Percentiles rank a stretch among this genome's conserved stretches.
Evolutionary conservation across 2,329 filamentous ascomycete species (phyloP).

Genomic region (Clarireedia sp.): DNA sequence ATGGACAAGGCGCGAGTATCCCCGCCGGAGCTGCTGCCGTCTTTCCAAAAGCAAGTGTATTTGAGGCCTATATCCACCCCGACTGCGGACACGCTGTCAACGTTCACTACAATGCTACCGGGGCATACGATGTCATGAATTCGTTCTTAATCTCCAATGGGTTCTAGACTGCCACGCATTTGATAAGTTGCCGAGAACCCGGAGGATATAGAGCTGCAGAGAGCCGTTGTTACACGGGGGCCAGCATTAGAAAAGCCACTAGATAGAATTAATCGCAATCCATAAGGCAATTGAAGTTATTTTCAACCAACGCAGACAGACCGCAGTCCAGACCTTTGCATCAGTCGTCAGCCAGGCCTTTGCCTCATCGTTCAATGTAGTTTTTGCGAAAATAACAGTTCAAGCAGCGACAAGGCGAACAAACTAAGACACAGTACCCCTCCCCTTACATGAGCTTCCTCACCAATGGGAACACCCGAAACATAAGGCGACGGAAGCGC

Average conservation of each 20-base stretch:
- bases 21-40: background rate
- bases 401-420: conserved; percentile 1
- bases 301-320: no score
- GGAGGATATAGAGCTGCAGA: background rate
- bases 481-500: background rate
- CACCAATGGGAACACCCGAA: background rate
- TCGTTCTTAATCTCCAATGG: background rate
- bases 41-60: background rate
- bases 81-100: conserved; percentile 2
- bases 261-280: no score
- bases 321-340: background rate
- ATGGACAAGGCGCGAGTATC: background rate
- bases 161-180: background rate
- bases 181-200: no score
- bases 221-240: background rate
- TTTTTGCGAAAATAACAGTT: background rate
- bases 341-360: background rate
- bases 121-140: conserved; percentile 6
- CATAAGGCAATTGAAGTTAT: no score
- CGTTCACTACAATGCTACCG: conserved; percentile 1
- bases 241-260: no score
- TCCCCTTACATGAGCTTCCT: background rate
- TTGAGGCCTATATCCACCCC: background rate
- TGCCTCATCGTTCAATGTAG: background rate
- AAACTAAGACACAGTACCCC: background rate